phyloP scores from a whole-genome alignment of 495 filamentous ascomycete species.

The Tuber borchii region DNA sequence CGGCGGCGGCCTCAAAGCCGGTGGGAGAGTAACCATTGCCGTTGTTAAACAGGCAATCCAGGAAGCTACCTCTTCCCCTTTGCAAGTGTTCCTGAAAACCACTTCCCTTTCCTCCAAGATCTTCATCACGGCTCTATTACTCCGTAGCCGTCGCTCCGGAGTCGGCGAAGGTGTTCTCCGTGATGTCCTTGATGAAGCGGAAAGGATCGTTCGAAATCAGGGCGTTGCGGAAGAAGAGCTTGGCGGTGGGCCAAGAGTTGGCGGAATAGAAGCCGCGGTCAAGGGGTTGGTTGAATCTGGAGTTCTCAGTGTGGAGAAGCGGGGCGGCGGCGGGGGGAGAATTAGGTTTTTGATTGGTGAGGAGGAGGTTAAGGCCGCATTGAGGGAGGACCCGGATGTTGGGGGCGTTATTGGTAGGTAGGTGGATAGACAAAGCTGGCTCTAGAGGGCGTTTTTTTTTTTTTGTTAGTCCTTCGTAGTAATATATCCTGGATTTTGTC shows the following conservation, averaged over 20 bases:
- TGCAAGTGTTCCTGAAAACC: constrained; percentile 77
- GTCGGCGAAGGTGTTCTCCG: constrained; percentile 78
- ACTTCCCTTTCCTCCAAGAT: constrained; percentile 77
- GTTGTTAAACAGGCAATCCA: constrained; percentile 90
- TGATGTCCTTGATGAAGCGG: constrained; percentile 88
- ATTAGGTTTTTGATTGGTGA: constrained; percentile 77
- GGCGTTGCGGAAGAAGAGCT: constrained; percentile 40
- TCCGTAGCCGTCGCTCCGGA: constrained; percentile 72
- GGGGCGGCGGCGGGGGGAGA: constrained; percentile 77
- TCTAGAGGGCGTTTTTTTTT: not conserved
- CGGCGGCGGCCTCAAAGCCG: constrained; percentile 43
- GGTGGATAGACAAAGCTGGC: constrained; percentile 2
- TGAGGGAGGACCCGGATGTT: constrained; percentile 81
- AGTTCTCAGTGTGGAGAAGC: constrained; percentile 72
- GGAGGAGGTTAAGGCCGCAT: constrained; percentile 80
- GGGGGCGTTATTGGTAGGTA: constrained; percentile 56
- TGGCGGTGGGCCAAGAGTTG: constrained; percentile 51
- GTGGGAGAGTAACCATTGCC: constrained; percentile 73
- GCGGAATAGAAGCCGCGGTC: constrained; percentile 63
- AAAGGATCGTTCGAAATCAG: constrained; percentile 61
- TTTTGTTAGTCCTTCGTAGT: not conserved
- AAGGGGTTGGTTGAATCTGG: constrained; percentile 80
- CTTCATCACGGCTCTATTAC: constrained; percentile 72
- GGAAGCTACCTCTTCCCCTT: constrained; percentile 84
- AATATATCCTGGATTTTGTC: not conserved